A percentile compares a stretch with the other conserved stretches of the same genome.
These are phyloP conservation scores for Hymenoscyphus fructigenus DNA, from an alignment of 2,329 filamentous ascomycete species.

Conservation along the genomic window DNA sequence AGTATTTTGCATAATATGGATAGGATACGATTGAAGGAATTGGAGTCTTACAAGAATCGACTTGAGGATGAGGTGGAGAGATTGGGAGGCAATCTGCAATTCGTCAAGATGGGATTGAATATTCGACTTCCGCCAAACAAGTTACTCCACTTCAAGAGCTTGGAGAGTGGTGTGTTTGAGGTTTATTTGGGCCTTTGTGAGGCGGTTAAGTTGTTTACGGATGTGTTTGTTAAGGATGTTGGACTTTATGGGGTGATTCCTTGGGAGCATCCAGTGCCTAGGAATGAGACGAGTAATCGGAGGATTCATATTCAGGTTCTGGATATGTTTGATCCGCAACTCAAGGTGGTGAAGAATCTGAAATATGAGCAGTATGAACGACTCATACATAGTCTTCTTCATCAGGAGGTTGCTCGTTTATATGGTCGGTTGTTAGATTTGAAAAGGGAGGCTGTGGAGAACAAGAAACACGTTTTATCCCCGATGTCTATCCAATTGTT, in stretches of 20 bases:
- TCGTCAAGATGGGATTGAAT: slow-evolving; percentile 10
- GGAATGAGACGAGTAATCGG: slow-evolving; percentile 4
- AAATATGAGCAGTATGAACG: slow-evolving; percentile 9
- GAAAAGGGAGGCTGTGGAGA: background rate
- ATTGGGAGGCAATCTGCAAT: slow-evolving; percentile 13
- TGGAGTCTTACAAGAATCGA: slow-evolving; percentile 11
- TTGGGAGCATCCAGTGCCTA: slow-evolving; percentile 7
- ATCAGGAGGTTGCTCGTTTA: slow-evolving; percentile 4
- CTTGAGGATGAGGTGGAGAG: slow-evolving; percentile 13
- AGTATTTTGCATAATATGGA: slow-evolving; percentile 10
- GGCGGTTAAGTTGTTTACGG: background rate
- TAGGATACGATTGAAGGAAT: background rate
- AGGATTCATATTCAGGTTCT: background rate
- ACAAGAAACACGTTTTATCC: background rate
- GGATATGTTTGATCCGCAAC: background rate
- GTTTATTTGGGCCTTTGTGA: slow-evolving; percentile 2
- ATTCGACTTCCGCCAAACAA: slow-evolving; percentile 4
- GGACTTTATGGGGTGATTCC: background rate
- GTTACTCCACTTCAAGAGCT: slow-evolving; percentile 8
- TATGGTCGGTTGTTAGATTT: slow-evolving; percentile 6
- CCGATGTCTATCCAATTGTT: background rate
- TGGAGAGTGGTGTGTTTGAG: background rate
- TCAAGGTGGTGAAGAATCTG: background rate
- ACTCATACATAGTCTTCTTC: slow-evolving; percentile 9
- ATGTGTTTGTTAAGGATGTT: background rate